Evolutionary conservation across 768 basidiomycete species (phyloP), one percentile per base, ranked within the genome.

Genomic region (Kwoniella sp.): DNA sequence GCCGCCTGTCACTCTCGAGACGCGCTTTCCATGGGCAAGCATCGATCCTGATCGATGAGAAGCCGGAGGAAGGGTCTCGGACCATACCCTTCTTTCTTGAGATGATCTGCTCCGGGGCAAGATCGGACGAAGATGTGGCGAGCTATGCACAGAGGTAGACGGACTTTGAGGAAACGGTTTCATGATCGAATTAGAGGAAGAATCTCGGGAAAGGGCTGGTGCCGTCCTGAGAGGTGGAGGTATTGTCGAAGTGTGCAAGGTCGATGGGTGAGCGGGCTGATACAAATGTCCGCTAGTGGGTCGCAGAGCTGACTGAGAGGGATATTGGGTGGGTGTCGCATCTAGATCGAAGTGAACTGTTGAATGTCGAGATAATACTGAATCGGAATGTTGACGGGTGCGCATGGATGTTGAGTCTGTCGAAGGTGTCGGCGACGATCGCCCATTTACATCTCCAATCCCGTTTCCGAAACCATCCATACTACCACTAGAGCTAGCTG

Each of bases 1-100:
- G 1, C 73, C 73, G 17, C 73, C 73, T 11, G 71, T 75, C 13
- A 75, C 65, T 25, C 58, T 51, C 13, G 73, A 70, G 1, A 69
- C 60, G 4, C 73, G 47, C 30, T 63, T 68, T 22, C 73, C 70
- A 50, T 67, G 63, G 11, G 61, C 45, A 2, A 71, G 54, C 55
- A 72, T 22, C 15, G 64, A 62, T 9, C 61, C 56, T 29, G 56
- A 52, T 15, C 66, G 58, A 51, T 66, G 62, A n/a, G 52, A 47
- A 15, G 23, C n/a, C n/a, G 30, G 28, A 30, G 53, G 55, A 12
- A 53, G 26, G 13, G 61, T 55, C 48, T 66, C 67, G 13, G 66
- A 62, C 54, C 65, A 55, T 45, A 63, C 63, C n/a, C 66, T 48
- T 34, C 69, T 23, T 20, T 63, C 69, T 37, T 62, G 65, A 4